These are phyloP conservation scores for Mortierella sp. DNA, from an alignment of 371 early-diverging fungal species.

Conservation along the genomic window DNA sequence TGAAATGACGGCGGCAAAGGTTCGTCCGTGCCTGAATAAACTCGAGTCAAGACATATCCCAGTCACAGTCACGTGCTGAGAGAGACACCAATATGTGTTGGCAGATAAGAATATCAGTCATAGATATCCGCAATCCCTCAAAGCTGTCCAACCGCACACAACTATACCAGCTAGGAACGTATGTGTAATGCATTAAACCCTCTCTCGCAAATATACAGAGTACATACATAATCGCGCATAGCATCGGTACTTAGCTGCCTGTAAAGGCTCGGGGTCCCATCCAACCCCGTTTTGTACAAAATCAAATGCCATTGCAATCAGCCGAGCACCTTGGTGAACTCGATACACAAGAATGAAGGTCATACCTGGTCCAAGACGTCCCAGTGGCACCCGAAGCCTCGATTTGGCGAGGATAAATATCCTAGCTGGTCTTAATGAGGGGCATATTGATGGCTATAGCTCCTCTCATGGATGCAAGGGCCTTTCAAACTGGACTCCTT, in stretches of 20 bases:
- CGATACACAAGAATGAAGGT: constrained; percentile 11
- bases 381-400: background rate
- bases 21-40: background rate
- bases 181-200: background rate
- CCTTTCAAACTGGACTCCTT: background rate
- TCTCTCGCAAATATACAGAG: background rate
- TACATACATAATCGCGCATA: background rate
- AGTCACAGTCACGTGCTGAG: constrained; percentile 17
- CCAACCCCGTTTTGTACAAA: constrained; percentile 6
- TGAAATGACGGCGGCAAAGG: background rate
- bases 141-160: too few species aligned
- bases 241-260: background rate
- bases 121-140: too few species aligned
- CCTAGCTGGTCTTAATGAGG: background rate
- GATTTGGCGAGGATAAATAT: background rate
- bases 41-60: background rate
- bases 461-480: background rate
- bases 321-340: background rate
- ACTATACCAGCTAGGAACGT: too few species aligned
- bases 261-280: background rate
- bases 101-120: too few species aligned
- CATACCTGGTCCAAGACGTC: background rate
- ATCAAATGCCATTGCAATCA: too few species aligned
- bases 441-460: background rate
- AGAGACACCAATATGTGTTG: constrained; percentile 22